phyloP scores from a whole-genome alignment of 331 rosid genomes.

The Ulmus americana region DNA sequence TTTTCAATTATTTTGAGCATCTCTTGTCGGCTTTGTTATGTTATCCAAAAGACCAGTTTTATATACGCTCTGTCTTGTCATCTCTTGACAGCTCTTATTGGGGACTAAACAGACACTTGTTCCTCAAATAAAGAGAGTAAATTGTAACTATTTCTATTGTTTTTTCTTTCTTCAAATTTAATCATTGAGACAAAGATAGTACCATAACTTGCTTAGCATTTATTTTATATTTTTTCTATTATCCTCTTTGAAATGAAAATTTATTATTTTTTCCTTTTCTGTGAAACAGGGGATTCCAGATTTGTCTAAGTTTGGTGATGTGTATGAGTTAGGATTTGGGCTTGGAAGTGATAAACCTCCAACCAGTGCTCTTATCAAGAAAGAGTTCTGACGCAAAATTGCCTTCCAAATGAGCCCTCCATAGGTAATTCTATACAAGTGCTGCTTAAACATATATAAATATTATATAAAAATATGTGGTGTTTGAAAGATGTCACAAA shows the following conservation, averaged over 20 bases:
- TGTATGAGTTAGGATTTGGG: conserved; percentile 53
- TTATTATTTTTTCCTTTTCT: neutral
- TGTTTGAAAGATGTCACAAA: too few relatives aligned
- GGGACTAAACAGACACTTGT: too few relatives aligned
- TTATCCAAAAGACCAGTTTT: neutral
- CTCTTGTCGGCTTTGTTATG: neutral
- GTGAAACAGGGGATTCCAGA: conserved; percentile 51
- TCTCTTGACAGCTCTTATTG: neutral
- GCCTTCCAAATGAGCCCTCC: conserved; percentile 48
- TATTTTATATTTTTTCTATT: neutral
- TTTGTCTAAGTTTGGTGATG: conserved; percentile 54
- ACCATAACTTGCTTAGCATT: neutral
- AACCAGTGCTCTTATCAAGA: conserved; percentile 56
- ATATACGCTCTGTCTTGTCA: neutral
- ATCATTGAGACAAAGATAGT: conserved; percentile 24
- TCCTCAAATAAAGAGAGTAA: too few relatives aligned
- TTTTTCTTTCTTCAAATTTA: neutral
- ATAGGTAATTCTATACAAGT: conserved; percentile 35
- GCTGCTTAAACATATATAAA: too few relatives aligned
- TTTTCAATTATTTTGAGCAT: too few relatives aligned
- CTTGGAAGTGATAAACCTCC: conserved; percentile 57
- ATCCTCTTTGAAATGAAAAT: neutral
- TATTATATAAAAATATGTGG: too few relatives aligned
- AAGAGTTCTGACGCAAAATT: conserved; percentile 50
- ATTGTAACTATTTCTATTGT: too few relatives aligned